phyloP scores from a whole-genome alignment of 106 monocot species.

The Chionographis japonica region DNA sequence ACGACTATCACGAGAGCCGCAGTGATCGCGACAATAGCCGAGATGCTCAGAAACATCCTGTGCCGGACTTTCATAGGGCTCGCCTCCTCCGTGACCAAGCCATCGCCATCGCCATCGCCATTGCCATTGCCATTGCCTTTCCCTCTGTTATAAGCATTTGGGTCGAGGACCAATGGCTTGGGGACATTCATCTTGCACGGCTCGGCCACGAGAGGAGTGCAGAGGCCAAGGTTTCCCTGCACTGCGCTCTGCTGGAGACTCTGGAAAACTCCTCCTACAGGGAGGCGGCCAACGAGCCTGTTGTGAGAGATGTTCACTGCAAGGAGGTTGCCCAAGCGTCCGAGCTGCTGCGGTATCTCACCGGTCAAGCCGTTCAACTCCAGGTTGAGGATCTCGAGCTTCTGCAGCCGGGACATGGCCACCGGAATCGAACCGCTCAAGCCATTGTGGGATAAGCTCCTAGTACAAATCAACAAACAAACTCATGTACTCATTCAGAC shows the following conservation, averaged over 20 bases:
- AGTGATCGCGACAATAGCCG: slow-evolving; percentile 52
- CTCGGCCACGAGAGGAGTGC: slow-evolving; percentile 53
- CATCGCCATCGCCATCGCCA: neutral
- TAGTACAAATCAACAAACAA: slow-evolving; percentile 1
- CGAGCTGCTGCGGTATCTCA: slow-evolving; percentile 80
- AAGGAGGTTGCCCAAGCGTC: slow-evolving; percentile 38
- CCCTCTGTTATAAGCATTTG: slow-evolving; percentile 36
- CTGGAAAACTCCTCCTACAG: slow-evolving; percentile 55
- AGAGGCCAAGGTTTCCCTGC: slow-evolving; percentile 67
- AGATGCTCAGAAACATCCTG: slow-evolving; percentile 47
- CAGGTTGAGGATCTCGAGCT: slow-evolving; percentile 78
- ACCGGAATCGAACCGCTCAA: slow-evolving; percentile 56
- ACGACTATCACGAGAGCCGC: slow-evolving; percentile 44
- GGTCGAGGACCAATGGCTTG: slow-evolving; percentile 76
- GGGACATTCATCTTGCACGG: slow-evolving; percentile 68
- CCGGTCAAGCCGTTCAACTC: slow-evolving; percentile 79
- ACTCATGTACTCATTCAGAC: no score
- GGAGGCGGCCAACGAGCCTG: slow-evolving; percentile 73
- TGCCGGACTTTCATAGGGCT: slow-evolving; percentile 3
- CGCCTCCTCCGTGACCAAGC: neutral
- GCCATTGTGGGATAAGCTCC: slow-evolving; percentile 62
- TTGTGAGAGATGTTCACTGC: slow-evolving; percentile 90
- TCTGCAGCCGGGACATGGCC: slow-evolving; percentile 40
- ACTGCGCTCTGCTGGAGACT: slow-evolving; percentile 51
- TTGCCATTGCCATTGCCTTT: slow-evolving; percentile 7